These are phyloP conservation scores for Phyllachora maydis DNA, from an alignment of 2,329 filamentous ascomycete genomes.

Conservation along the genomic window DNA sequence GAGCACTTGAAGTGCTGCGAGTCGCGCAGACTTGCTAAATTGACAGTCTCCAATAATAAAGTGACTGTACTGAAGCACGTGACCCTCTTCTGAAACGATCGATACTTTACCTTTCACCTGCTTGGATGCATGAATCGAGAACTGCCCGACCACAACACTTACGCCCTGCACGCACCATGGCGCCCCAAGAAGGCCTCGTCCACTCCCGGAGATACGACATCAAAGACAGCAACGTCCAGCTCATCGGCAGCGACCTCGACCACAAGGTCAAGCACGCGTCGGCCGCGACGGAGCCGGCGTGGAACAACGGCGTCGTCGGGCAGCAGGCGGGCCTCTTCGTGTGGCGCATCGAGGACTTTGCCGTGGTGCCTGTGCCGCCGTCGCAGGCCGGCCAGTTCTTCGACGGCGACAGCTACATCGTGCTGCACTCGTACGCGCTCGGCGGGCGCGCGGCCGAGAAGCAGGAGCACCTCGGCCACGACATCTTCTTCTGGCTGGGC, in stretches of 20 bases:
- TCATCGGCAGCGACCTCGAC: constrained; percentile 42
- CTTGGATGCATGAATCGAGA: no score
- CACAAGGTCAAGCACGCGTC: constrained; percentile 49
- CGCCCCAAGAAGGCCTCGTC: constrained; percentile 36
- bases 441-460: constrained; percentile 20
- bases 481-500: constrained; percentile 53
- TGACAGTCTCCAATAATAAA: no score
- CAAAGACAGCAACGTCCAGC: constrained; percentile 46
- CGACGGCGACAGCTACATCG: constrained; percentile 48
- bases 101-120: no score
- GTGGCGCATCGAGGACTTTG: constrained; percentile 49
- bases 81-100: no score
- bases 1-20: no score
- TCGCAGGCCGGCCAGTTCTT: constrained; percentile 37
- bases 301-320: constrained; percentile 38
- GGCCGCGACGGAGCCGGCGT: constrained; percentile 42
- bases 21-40: no score
- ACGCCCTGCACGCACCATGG: background rate
- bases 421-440: constrained; percentile 37
- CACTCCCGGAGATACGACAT: constrained; percentile 45
- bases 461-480: constrained; percentile 28
- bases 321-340: constrained; percentile 30
- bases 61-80: no score
- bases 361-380: constrained; percentile 39
- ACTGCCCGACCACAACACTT: no score